Evolutionary conservation across 371 early-diverging fungal species (phyloP).

Genomic region (Mortierella sp.): DNA sequence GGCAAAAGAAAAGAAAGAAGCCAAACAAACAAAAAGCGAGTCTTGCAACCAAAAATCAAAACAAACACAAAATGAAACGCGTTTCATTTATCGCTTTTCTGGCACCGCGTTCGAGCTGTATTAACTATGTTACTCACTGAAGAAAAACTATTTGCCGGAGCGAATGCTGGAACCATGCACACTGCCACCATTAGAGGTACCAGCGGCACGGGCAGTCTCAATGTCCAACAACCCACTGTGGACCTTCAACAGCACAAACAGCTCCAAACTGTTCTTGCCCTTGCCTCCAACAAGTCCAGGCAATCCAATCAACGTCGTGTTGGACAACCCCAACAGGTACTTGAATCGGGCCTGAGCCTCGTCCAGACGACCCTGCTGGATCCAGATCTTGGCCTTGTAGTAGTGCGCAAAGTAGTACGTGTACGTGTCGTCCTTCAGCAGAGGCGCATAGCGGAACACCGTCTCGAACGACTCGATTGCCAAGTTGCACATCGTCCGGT

Average conservation of each 20-base stretch:
- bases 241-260: slow-evolving; percentile 47
- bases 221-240: slow-evolving; percentile 51
- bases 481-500: slow-evolving; percentile 38
- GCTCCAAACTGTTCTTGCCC: slow-evolving; percentile 50
- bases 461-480: slow-evolving; percentile 49
- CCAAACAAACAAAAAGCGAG: background rate
- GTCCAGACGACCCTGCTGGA: slow-evolving; percentile 49
- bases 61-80: background rate
- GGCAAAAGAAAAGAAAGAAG: background rate
- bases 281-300: slow-evolving; percentile 50
- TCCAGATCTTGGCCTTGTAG: slow-evolving; percentile 58
- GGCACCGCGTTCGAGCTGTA: background rate
- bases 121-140: background rate
- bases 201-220: slow-evolving; percentile 42
- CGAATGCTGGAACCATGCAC: slow-evolving; percentile 20
- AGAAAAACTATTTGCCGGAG: slow-evolving; percentile 13
- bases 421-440: slow-evolving; percentile 56
- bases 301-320: slow-evolving; percentile 43
- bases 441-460: slow-evolving; percentile 52
- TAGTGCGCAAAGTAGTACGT: slow-evolving; percentile 54
- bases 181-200: slow-evolving; percentile 11
- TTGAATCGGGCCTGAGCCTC: slow-evolving; percentile 49
- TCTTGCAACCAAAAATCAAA: background rate
- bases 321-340: slow-evolving; percentile 40
- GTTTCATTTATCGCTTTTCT: background rate